phyloP scores from a whole-genome alignment of 2,329 filamentous ascomycete species.

The Ophiostoma perfectum region DNA sequence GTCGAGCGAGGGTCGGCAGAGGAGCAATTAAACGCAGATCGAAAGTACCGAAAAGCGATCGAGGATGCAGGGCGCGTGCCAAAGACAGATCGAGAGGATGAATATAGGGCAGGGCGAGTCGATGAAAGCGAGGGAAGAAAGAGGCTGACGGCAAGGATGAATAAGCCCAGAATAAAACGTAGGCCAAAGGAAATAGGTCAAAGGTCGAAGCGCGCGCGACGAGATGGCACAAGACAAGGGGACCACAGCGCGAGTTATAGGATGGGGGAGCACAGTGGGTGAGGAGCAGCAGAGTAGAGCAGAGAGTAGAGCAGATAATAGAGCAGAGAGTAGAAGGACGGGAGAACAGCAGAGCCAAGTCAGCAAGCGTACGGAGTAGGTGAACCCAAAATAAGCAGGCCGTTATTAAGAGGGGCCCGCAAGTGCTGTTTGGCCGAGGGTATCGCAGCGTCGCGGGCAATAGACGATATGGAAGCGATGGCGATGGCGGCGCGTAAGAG shows the following conservation, averaged over 20 bases:
- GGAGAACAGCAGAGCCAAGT: neutral
- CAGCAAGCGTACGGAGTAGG: neutral
- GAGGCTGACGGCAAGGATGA: neutral
- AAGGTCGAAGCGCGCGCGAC: slow-evolving; percentile 21
- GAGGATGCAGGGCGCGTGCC: neutral
- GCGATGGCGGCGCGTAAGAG: neutral
- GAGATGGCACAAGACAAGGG: slow-evolving; percentile 13
- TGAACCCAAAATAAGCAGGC: neutral
- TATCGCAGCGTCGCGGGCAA: neutral
- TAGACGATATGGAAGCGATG: neutral
- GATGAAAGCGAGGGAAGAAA: neutral
- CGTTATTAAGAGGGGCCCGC: slow-evolving; percentile 7
- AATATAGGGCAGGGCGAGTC: neutral
- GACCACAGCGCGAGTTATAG: neutral
- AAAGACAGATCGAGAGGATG: neutral
- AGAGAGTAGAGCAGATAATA: neutral
- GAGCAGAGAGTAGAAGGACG: neutral
- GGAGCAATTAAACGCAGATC: neutral
- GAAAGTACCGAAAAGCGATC: neutral
- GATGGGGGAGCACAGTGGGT: neutral
- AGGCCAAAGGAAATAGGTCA: neutral
- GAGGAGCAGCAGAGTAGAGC: neutral
- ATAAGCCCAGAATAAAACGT: neutral
- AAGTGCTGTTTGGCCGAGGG: neutral
- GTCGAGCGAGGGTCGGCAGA: neutral